Evolutionary conservation across 495 filamentous ascomycete genomes (phyloP).

Genomic region (Saxispiralis lemnorum): DNA sequence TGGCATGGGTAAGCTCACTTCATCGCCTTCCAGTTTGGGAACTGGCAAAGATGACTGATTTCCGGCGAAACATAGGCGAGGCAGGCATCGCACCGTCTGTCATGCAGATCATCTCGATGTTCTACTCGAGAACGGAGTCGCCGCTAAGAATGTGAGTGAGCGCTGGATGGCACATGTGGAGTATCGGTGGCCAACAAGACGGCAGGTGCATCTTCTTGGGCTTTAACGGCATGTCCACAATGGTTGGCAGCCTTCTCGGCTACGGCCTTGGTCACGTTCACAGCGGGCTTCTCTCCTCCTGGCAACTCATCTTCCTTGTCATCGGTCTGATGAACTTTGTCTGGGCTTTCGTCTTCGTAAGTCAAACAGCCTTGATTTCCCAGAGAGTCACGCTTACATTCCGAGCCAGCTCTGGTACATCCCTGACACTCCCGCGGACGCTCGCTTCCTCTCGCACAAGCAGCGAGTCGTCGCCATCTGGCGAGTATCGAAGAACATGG

Average conservation of each 20-base stretch:
- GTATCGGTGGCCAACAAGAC: background rate
- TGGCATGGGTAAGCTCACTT: background rate
- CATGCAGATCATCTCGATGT: constrained; percentile 10
- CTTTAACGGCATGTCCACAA: constrained; percentile 11
- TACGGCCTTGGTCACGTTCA: constrained; percentile 7
- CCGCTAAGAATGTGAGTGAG: no score
- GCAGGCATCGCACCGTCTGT: constrained; percentile 7
- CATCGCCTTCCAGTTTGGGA: no score
- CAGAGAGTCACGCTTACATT: background rate
- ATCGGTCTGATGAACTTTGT: constrained; percentile 11
- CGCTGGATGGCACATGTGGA: no score
- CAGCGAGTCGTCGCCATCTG: constrained; percentile 11
- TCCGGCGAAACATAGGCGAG: background rate
- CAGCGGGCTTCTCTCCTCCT: background rate
- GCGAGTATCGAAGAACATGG: constrained; percentile 7
- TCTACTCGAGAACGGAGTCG: constrained; percentile 6
- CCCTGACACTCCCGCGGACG: constrained; percentile 3
- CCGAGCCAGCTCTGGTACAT: background rate
- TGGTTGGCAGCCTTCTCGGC: constrained; percentile 3
- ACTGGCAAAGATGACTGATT: no score
- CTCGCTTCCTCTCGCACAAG: constrained; percentile 5
- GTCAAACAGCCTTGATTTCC: background rate
- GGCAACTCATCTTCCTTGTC: constrained; percentile 11
- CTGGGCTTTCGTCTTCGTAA: constrained; percentile 5
- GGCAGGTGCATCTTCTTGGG: constrained; percentile 17